Conservation (phyloP, 176 grass and related monocot species). For the Phoenix dactylifera region DNA sequence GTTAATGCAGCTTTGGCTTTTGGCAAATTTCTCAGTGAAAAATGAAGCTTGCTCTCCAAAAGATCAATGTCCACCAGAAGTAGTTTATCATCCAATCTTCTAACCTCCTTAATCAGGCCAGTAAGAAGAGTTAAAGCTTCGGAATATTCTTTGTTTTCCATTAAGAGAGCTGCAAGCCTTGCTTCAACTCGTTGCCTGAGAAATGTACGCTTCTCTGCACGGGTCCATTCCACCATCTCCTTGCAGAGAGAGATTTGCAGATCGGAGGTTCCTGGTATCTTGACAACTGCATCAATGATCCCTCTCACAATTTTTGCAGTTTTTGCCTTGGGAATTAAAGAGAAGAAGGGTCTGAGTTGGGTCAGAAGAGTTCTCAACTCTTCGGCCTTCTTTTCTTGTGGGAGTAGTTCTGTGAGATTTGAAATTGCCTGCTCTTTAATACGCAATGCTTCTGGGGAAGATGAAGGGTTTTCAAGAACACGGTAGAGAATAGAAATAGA, state of each 20-base stretch:
- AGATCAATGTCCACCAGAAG: slow-evolving; percentile 92
- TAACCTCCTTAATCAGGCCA: slow-evolving; percentile 78
- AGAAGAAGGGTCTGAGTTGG: slow-evolving; percentile 76
- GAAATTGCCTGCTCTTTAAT: slow-evolving; percentile 77
- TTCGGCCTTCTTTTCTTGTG: slow-evolving; percentile 61
- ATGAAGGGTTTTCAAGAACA: slow-evolving; percentile 56
- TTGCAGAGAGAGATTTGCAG: slow-evolving; percentile 83
- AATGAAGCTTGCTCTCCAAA: slow-evolving; percentile 89
- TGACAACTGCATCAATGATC: slow-evolving; percentile 71
- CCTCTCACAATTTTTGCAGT: slow-evolving; percentile 81
- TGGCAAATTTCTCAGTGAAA: slow-evolving; percentile 76
- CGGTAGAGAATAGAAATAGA: slow-evolving; percentile 76
- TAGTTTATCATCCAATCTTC: slow-evolving; percentile 79
- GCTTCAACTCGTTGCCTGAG: slow-evolving; percentile 80
- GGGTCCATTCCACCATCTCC: slow-evolving; percentile 94
- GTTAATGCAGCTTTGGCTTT: slow-evolving; percentile 86
- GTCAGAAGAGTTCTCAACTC: slow-evolving; percentile 69
- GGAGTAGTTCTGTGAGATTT: slow-evolving; percentile 63
- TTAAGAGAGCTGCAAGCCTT: slow-evolving; percentile 59
- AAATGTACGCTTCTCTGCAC: slow-evolving; percentile 79
- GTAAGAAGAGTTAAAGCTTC: slow-evolving; percentile 73
- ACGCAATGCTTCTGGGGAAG: slow-evolving; percentile 58
- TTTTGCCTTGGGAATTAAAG: slow-evolving; percentile 81
- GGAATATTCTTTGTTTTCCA: slow-evolving; percentile 76
- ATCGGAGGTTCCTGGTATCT: slow-evolving; percentile 65